phyloP scores from a whole-genome alignment of 352 stramenopile species.

The Globisporangium spiculum region DNA sequence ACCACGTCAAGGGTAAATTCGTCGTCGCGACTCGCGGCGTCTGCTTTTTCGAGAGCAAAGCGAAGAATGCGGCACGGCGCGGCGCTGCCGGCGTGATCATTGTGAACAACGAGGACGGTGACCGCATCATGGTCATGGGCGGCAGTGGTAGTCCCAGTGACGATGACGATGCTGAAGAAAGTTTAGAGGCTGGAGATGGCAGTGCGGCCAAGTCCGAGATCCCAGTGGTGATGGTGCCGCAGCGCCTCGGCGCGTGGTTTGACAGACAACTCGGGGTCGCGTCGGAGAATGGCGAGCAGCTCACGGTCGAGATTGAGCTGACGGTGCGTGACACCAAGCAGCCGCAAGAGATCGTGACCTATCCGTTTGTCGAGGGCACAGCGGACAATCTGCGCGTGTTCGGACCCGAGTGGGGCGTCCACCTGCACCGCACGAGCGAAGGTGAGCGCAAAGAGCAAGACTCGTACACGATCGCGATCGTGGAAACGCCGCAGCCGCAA shows the following conservation, averaged over 20 bases:
- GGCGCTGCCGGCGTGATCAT: conserved; percentile 59
- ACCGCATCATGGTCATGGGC: conserved; percentile 81
- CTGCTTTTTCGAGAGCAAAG: conserved; percentile 80
- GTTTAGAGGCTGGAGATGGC: not conserved
- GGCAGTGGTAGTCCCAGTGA: conserved; percentile 27
- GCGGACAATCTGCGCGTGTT: conserved; percentile 44
- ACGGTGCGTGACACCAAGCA: conserved; percentile 25
- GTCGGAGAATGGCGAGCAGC: conserved; percentile 4
- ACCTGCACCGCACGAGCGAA: conserved; percentile 27
- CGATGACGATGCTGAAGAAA: not conserved
- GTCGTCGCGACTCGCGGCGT: conserved; percentile 49
- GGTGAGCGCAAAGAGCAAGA: conserved; percentile 18
- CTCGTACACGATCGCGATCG: conserved; percentile 51
- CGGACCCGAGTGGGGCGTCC: conserved; percentile 55
- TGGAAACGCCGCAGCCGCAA: conserved; percentile 36
- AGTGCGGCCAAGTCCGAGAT: conserved; percentile 21
- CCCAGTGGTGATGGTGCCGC: conserved; percentile 64
- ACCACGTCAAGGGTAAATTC: conserved; percentile 45
- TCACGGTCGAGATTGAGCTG: conserved; percentile 40
- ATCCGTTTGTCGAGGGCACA: conserved; percentile 41
- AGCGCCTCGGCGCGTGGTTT: conserved; percentile 63
- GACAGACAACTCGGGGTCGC: conserved; percentile 15
- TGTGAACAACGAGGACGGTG: conserved; percentile 58
- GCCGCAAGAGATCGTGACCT: conserved; percentile 11
- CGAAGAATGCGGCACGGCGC: conserved; percentile 39